phyloP scores from a whole-genome alignment of 129 eudicot genomes.

The Chrysanthemum makinoi region DNA sequence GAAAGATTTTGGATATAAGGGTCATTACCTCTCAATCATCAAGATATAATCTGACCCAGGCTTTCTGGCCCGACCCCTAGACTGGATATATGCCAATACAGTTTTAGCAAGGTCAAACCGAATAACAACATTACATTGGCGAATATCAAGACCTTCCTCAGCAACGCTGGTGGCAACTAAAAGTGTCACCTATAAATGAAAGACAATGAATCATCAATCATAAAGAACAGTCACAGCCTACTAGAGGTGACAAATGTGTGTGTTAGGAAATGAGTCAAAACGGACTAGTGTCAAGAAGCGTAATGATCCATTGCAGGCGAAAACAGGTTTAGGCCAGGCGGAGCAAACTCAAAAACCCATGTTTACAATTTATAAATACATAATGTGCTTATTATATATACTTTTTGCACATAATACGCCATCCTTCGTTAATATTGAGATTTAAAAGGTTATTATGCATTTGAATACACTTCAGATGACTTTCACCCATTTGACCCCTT shows the following conservation, averaged over 20 bases:
- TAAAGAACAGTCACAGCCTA: slow-evolving; percentile 5
- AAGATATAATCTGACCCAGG: slow-evolving; percentile 98
- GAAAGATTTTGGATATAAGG: neutral
- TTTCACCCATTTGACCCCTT: slow-evolving; percentile 12
- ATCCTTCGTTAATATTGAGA: neutral
- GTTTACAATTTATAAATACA: neutral
- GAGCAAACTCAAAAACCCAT: neutral
- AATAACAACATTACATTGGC: slow-evolving; percentile 98
- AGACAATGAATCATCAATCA: slow-evolving; percentile 17
- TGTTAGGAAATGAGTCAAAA: neutral
- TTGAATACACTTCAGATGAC: slow-evolving; percentile 7
- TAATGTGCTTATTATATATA: neutral
- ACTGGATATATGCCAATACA: slow-evolving; percentile 94
- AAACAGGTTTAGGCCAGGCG: neutral
- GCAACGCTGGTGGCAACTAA: slow-evolving; percentile 99
- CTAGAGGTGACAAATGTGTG: neutral
- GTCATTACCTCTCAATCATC: slow-evolving; percentile 87
- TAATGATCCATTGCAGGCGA: neutral
- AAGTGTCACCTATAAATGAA: slow-evolving; percentile 65
- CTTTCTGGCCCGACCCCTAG: slow-evolving; percentile 98
- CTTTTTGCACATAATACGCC: neutral
- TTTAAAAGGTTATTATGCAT: slow-evolving; percentile 2
- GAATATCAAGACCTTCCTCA: slow-evolving; percentile 99
- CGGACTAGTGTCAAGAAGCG: neutral
- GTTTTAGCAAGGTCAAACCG: slow-evolving; percentile 99